Evolutionary conservation across 23 red algal genomes (phyloP).

Genomic region (Gracilariopsis chorda): DNA sequence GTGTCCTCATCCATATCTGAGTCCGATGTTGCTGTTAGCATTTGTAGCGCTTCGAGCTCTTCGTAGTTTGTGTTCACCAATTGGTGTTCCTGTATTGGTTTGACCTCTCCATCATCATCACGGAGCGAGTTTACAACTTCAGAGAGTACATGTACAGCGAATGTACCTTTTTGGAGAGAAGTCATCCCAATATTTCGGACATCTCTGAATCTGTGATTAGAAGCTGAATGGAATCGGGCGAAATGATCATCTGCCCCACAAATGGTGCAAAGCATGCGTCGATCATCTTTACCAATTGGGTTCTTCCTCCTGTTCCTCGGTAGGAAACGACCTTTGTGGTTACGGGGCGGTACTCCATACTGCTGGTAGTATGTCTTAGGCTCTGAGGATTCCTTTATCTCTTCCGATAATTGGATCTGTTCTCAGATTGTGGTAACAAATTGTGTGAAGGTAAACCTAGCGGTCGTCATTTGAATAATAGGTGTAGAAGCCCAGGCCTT

Average conservation of each 20-base stretch:
- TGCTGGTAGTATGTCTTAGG: neutral
- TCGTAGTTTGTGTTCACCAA: neutral
- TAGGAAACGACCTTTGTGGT: neutral
- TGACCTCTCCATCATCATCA: neutral
- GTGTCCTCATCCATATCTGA: neutral
- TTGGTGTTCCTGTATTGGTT: too few species aligned
- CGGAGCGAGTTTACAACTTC: neutral
- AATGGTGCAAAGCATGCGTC: neutral
- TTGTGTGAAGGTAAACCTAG: too few species aligned
- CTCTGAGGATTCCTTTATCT: too few species aligned
- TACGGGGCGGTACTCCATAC: neutral
- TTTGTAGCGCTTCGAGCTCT: neutral
- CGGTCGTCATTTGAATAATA: too few species aligned
- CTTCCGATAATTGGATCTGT: too few species aligned
- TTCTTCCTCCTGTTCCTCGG: neutral
- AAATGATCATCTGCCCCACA: neutral
- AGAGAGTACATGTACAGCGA: neutral
- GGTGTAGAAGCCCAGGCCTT: too few species aligned
- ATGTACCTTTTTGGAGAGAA: neutral
- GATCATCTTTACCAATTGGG: neutral
- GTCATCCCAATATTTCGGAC: neutral
- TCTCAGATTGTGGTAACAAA: too few species aligned
- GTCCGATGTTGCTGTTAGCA: neutral
- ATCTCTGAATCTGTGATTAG: neutral
- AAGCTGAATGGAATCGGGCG: too few species aligned